phyloP scores from a whole-genome alignment of 129 eudicot genomes.

The Gnaphalium uliginosum region DNA sequence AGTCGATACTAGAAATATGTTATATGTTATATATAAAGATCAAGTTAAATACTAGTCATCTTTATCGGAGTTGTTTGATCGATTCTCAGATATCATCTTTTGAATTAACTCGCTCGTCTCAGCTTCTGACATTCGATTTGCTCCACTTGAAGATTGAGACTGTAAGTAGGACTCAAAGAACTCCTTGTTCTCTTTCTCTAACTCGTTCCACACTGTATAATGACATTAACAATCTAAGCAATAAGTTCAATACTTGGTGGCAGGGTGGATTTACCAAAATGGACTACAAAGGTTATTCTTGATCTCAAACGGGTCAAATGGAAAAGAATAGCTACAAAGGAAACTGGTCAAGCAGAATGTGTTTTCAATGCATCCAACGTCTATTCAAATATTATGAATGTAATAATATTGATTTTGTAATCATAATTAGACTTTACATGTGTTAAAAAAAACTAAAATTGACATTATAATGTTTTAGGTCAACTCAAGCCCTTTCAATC shows the following conservation, averaged over 20 bases:
- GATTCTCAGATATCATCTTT: slow-evolving; percentile 60
- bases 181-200: slow-evolving; percentile 84
- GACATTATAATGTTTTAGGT: background rate
- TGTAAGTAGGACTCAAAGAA: slow-evolving; percentile 69
- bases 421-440: background rate
- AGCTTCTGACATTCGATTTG: slow-evolving; percentile 62
- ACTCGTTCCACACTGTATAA: slow-evolving; percentile 72
- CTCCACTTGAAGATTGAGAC: slow-evolving; percentile 47
- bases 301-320: slow-evolving; percentile 6
- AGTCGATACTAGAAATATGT: slow-evolving; percentile 1
- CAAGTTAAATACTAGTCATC: slow-evolving; percentile 27
- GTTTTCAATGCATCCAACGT: background rate
- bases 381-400: no score
- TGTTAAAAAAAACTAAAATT: background rate
- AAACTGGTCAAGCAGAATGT: background rate
- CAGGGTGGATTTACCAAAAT: background rate
- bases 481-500: background rate
- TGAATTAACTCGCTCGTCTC: slow-evolving; percentile 68
- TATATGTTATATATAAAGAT: background rate
- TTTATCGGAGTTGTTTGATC: slow-evolving; percentile 40
- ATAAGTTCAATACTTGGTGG: background rate
- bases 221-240: background rate
- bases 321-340: background rate
- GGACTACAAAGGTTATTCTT: background rate
- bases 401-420: background rate